Percentiles rank a stretch among this genome's conserved stretches.
phyloP scores from a whole-genome alignment of 2,329 filamentous ascomycete species.

The Seiridium cupressi region DNA sequence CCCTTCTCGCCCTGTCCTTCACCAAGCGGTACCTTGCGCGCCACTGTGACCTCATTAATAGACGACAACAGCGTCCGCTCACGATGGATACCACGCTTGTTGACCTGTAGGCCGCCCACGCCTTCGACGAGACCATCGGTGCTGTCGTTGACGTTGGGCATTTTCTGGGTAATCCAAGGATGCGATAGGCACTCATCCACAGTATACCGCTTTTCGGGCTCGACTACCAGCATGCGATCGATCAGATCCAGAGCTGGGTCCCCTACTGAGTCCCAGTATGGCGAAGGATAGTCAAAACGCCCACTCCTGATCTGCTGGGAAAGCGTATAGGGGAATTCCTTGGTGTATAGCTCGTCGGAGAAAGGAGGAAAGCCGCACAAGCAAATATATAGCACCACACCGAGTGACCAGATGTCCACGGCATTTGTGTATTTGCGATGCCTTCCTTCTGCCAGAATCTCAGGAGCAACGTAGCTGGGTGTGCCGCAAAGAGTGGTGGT shows the following conservation, averaged over 20 bases:
- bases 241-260: conserved; percentile 91
- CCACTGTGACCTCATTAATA: conserved; percentile 69
- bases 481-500: conserved; percentile 95
- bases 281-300: conserved; percentile 90
- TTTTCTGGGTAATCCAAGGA: conserved; percentile 75
- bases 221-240: conserved; percentile 89
- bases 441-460: conserved; percentile 81
- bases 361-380: conserved; percentile 94
- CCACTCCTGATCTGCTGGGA: conserved; percentile 88
- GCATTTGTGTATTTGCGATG: conserved; percentile 90
- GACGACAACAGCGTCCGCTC: conserved; percentile 83
- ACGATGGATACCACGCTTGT: conserved; percentile 73
- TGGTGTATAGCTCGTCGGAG: conserved; percentile 83
- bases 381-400: conserved; percentile 93
- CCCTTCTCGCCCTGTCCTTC: conserved; percentile 55
- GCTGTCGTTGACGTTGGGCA: conserved; percentile 71
- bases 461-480: conserved; percentile 95
- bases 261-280: conserved; percentile 89
- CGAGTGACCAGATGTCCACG: conserved; percentile 92
- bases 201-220: conserved; percentile 78
- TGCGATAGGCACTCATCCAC: conserved; percentile 90
- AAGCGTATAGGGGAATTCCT: conserved; percentile 80
- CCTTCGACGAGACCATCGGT: conserved; percentile 91
- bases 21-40: conserved; percentile 52
- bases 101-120: conserved; percentile 78